These are phyloP conservation scores for bread wheat (Triticum aestivum) DNA, from an alignment of 176 grass and related monocot genomes.

Conservation along the genomic window IWGSC_CS_RefSeq_v2.1 NC_057801.1:778523524-778524023, in stretches of 20 bases:
- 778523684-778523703: too few relatives aligned
- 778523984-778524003: slow-evolving; percentile 71
- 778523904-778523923: not conserved
- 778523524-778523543: slow-evolving; percentile 7
- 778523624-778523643: not conserved
- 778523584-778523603: not conserved
- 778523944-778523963: slow-evolving; percentile 13
- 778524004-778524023: slow-evolving; percentile 58
- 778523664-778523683: slow-evolving; percentile 40
- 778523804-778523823: slow-evolving; percentile 67
- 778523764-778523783: slow-evolving; percentile 77
- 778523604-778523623: not conserved
- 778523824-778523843: slow-evolving; percentile 88
- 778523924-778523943: not conserved
- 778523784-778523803: slow-evolving; percentile 42
- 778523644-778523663: slow-evolving; percentile 1
- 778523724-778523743: not conserved
- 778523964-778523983: slow-evolving; percentile 77
- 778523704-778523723: too few relatives aligned
- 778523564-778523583: slow-evolving; percentile 1
- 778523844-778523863: slow-evolving; percentile 77
- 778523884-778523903: slow-evolving; percentile 2
- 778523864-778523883: slow-evolving; percentile 80
- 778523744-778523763: slow-evolving; percentile 68
- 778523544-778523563: not conserved